These are phyloP conservation scores for Pyronema omphalodes DNA, from an alignment of 495 filamentous ascomycete species.

Conservation along the genomic window DNA sequence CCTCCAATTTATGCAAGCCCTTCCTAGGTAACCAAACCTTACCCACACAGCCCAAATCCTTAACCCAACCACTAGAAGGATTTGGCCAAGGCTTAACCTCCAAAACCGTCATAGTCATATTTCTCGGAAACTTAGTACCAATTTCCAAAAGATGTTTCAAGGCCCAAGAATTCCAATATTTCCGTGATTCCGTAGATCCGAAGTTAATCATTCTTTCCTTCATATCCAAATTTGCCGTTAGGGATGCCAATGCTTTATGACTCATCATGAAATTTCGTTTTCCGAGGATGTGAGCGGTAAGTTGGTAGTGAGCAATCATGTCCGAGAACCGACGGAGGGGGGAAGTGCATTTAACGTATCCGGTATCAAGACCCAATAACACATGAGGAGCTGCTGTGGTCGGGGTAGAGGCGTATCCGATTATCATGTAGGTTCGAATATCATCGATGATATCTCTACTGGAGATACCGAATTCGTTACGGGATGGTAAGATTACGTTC, in stretches of 20 bases:
- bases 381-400: conserved; percentile 35
- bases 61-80: conserved; percentile 27
- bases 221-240: conserved; percentile 25
- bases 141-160: conserved; percentile 19
- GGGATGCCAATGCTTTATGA: conserved; percentile 7
- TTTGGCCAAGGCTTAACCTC: conserved; percentile 19
- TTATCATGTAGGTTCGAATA: background rate
- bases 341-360: conserved; percentile 66
- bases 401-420: background rate
- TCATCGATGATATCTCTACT: conserved; percentile 27
- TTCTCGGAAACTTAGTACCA: conserved; percentile 25
- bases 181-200: conserved; percentile 26
- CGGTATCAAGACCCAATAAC: conserved; percentile 39
- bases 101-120: conserved; percentile 23
- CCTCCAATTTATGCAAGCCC: conserved; percentile 25
- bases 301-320: conserved; percentile 78
- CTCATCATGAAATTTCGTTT: background rate
- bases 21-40: conserved; percentile 19
- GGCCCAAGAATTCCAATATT: conserved; percentile 45
- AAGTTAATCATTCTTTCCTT: conserved; percentile 25
- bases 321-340: conserved; percentile 73
- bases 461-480: conserved; percentile 19
- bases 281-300: conserved; percentile 52
- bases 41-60: conserved; percentile 18
- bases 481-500: conserved; percentile 23